Base-by-base conservation (phyloP, 2,329 filamentous ascomycete genomes). In the Colletotrichum sp. region DNA sequence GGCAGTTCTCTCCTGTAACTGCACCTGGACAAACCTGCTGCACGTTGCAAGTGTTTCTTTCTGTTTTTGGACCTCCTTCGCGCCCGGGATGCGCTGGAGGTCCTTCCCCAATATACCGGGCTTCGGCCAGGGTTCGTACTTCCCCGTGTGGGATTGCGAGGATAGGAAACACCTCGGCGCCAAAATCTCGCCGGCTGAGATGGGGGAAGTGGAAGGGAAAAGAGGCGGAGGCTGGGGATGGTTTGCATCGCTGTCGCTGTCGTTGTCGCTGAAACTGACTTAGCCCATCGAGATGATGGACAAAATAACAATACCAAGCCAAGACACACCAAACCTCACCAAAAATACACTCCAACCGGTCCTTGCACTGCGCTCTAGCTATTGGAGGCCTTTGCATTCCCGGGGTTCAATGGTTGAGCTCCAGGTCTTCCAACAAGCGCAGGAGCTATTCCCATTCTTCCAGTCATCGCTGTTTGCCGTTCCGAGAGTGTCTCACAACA, bases 401-500 rank as follows among this genome's bases (percentile, higher is more conserved):
- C 19, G 6, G 6, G 25, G 16, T 19, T 32, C 15, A 12, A n/a
- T 39, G 55, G 68, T 72, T 75, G 61, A 67, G 68, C 72, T 39
- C 55, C 25, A 48, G 63, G n/a, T 30, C 61, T n/a, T 61, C 48
- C 66, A 68, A 57, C 55, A 67, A n/a, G 34, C 25, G 15, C 15
- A 16, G 34, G 36, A 48, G 36, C 61, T 59, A 48, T 68, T 60
- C 52, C 66, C 8, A 32, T 57, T 60, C 19, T 25, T 22, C 66
- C 16, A 9, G 48, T 57, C 22, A 52, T 27, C 34, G 61, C n/a
- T 27, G 30, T 32, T 67, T 52, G 57, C 44, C 44, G 57, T 59
- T 52, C 44, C 19, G 27, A n/a, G 27, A 39, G 27, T 73, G 63
- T 75, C 73, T 75, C 64, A 60, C 57, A 64, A 72, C 69, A 65